Conservation (phyloP, 148 eudicot species). For the Arbutus unedo region DNA sequence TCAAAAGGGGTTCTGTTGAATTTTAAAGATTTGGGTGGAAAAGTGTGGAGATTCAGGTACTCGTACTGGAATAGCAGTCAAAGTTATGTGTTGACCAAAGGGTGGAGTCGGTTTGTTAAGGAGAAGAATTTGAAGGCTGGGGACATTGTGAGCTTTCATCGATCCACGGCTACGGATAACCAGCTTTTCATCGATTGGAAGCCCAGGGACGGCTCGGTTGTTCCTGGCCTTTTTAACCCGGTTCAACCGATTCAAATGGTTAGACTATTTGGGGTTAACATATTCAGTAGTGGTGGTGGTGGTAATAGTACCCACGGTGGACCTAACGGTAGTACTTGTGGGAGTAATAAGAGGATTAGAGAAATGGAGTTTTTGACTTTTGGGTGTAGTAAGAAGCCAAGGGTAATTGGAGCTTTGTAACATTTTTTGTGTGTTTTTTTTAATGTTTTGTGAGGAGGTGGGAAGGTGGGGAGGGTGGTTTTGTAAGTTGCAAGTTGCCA, state of each 20-base stretch:
- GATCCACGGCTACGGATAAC: constrained; percentile 53
- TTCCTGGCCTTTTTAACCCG: constrained; percentile 4
- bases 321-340: constrained; percentile 10
- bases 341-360: constrained; percentile 34
- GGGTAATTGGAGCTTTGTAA: constrained; percentile 35
- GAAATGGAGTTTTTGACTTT: constrained; percentile 35
- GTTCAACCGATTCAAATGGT: constrained; percentile 42
- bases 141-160: constrained; percentile 56
- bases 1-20: constrained; percentile 67
- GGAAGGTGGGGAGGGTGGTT: constrained; percentile 1
- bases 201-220: constrained; percentile 15
- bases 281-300: constrained; percentile 26
- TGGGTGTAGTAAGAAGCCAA: constrained; percentile 33
- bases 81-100: constrained; percentile 79
- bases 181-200: constrained; percentile 76
- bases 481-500: constrained; percentile 22
- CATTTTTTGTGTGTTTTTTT: constrained; percentile 12
- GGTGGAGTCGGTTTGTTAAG: constrained; percentile 91
- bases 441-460: background rate
- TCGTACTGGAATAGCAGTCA: constrained; percentile 95
- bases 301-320: background rate
- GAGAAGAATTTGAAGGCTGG: constrained; percentile 75
- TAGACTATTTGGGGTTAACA: constrained; percentile 80
- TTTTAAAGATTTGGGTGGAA: constrained; percentile 58
- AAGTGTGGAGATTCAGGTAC: constrained; percentile 85